Evolutionary conservation across 73 alveolate genomes (phyloP).

Genomic region (Paramecium sexaurelia): DNA sequence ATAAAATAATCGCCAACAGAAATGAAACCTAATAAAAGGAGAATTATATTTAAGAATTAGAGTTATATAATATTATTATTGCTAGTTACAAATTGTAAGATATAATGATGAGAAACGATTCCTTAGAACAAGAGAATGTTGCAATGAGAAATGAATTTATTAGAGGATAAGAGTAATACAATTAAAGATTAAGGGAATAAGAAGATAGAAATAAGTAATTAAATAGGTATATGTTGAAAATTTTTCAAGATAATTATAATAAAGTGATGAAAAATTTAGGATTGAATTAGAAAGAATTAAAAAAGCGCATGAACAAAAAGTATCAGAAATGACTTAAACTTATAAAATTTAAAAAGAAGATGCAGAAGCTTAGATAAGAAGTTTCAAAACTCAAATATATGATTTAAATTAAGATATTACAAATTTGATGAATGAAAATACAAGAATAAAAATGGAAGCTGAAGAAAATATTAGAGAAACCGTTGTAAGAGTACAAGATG

Average conservation of each 20-base stretch:
- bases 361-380: slow-evolving; percentile 17
- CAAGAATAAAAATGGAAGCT: slow-evolving; percentile 46
- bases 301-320: neutral
- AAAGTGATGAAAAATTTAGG: slow-evolving; percentile 21
- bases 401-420: slow-evolving; percentile 35
- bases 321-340: slow-evolving; percentile 1
- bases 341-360: neutral
- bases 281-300: slow-evolving; percentile 10
- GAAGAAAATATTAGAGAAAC: slow-evolving; percentile 58
- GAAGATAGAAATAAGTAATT: slow-evolving; percentile 28
- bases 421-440: slow-evolving; percentile 8
- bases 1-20: neutral
- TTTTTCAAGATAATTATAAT: neutral
- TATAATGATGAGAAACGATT: neutral
- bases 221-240: neutral
- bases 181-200: slow-evolving; percentile 15
- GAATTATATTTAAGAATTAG: neutral
- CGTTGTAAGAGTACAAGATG: slow-evolving; percentile 39
- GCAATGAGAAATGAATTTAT: slow-evolving; percentile 30
- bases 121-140: neutral
- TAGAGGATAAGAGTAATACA: slow-evolving; percentile 37
- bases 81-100: neutral
- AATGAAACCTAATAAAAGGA: neutral
- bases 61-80: neutral
- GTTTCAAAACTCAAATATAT: neutral